Conservation (phyloP, 148 eudicot species). For the Limonium bicolor region DNA sequence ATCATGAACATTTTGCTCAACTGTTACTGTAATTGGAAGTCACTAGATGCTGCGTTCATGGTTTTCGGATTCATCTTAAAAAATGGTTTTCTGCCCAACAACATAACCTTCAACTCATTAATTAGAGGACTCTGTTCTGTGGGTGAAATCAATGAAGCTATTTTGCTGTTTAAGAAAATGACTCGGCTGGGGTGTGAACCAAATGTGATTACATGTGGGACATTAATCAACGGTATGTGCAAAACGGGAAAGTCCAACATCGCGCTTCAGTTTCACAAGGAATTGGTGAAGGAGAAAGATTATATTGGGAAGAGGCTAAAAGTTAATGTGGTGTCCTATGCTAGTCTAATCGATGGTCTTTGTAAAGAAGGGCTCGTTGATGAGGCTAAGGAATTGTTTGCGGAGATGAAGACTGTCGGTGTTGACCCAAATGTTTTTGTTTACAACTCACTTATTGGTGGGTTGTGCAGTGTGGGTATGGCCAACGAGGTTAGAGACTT, state of each 20-base stretch:
- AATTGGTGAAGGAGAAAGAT: constrained; percentile 6
- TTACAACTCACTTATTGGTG: constrained; percentile 11
- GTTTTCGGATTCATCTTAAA: constrained; percentile 14
- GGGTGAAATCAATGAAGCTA: constrained; percentile 5
- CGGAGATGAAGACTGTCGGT: constrained; percentile 12
- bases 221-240: constrained; percentile 15
- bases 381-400: constrained; percentile 12
- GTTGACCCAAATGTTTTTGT: constrained; percentile 14
- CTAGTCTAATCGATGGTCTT: constrained; percentile 12
- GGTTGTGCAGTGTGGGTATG: constrained; percentile 6
- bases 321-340: not conserved
- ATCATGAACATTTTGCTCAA: constrained; percentile 12
- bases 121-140: constrained; percentile 10
- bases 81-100: constrained; percentile 8
- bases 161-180: constrained; percentile 12
- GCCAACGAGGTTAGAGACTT: constrained; percentile 11
- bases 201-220: constrained; percentile 9
- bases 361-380: constrained; percentile 18
- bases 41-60: constrained; percentile 6
- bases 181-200: constrained; percentile 4
- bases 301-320: not conserved
- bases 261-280: constrained; percentile 14
- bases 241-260: constrained; percentile 6
- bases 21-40: constrained; percentile 8
- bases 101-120: constrained; percentile 8